A percentile compares a stretch with the other conserved stretches of the same genome.
These are phyloP conservation scores for Linnemannia zychae DNA, from an alignment of 192 early-diverging fungal genomes.

Conservation along the genomic window DNA sequence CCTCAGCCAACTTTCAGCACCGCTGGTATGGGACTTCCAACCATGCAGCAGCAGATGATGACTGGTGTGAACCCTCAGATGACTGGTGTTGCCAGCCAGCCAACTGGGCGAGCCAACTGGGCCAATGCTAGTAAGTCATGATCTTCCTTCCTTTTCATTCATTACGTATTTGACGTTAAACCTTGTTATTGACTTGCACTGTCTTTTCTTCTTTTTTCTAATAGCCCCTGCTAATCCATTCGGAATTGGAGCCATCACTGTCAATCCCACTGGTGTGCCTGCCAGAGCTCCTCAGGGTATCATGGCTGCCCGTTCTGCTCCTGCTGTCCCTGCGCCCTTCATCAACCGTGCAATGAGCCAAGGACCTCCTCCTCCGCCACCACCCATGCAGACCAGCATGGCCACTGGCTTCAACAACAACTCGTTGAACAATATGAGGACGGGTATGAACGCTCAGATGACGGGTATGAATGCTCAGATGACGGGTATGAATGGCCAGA, in stretches of 20 bases:
- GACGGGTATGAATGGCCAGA: conserved; percentile 16
- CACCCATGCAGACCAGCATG: conserved; percentile 53
- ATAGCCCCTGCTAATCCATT: conserved; percentile 50
- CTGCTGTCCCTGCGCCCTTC: conserved; percentile 50
- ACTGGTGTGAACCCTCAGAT: conserved; percentile 46
- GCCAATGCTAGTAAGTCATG: conserved; percentile 53
- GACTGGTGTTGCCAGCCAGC: conserved; percentile 38
- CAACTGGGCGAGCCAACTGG: conserved; percentile 60
- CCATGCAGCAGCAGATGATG: conserved; percentile 57
- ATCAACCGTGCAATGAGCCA: conserved; percentile 49
- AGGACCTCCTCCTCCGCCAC: conserved; percentile 46
- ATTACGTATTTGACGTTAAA: neutral
- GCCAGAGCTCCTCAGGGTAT: conserved; percentile 29
- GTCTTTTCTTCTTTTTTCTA: neutral
- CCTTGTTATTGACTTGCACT: neutral
- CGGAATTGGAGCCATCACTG: conserved; percentile 49
- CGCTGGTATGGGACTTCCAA: conserved; percentile 42
- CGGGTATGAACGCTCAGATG: conserved; percentile 33
- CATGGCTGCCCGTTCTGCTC: conserved; percentile 43
- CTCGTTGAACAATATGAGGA: conserved; percentile 41
- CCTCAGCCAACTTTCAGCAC: conserved; percentile 39
- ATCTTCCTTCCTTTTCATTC: neutral
- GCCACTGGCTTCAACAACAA: conserved; percentile 50
- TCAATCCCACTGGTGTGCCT: conserved; percentile 51
- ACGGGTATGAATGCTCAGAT: conserved; percentile 32